Conservation (phyloP, 1,284 basidiomycete genomes). For the Blastosporella zonata region DNA sequence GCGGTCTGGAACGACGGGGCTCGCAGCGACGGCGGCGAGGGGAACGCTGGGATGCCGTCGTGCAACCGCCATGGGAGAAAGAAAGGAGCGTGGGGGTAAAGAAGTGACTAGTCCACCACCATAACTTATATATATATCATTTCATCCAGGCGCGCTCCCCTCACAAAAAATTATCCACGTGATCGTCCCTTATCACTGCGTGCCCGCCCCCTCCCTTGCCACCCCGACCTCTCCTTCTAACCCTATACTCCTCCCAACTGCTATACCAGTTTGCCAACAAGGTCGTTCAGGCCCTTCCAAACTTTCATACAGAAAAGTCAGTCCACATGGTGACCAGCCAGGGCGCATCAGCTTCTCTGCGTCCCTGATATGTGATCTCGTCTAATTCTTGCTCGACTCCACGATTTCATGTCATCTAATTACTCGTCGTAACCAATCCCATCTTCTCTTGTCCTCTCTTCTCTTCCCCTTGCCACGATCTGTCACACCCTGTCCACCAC, state of each 20-base stretch:
- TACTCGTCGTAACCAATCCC: conserved; percentile 36
- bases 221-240: no score
- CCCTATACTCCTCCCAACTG: no score
- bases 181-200: background rate
- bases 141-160: background rate
- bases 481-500: conserved; percentile 8
- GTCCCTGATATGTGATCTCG: conserved; percentile 7
- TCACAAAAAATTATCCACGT: conserved; percentile 9
- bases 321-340: conserved; percentile 6
- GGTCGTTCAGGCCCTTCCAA: no score
- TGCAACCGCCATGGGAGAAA: conserved; percentile 22
- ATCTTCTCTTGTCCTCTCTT: conserved; percentile 25
- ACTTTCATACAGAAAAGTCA: background rate
- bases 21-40: conserved; percentile 27
- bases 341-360: conserved; percentile 5
- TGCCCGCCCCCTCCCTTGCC: no score
- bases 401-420: conserved; percentile 6
- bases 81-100: conserved; percentile 7
- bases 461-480: conserved; percentile 11
- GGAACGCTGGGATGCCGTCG: conserved; percentile 15
- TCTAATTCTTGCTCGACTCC: background rate
- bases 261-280: no score
- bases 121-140: conserved; percentile 3
- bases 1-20: conserved; percentile 30
- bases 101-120: background rate